These are phyloP conservation scores for Sclerotinia trifoliorum DNA, from an alignment of 2,329 filamentous ascomycete species.

Conservation along the genomic window DNA sequence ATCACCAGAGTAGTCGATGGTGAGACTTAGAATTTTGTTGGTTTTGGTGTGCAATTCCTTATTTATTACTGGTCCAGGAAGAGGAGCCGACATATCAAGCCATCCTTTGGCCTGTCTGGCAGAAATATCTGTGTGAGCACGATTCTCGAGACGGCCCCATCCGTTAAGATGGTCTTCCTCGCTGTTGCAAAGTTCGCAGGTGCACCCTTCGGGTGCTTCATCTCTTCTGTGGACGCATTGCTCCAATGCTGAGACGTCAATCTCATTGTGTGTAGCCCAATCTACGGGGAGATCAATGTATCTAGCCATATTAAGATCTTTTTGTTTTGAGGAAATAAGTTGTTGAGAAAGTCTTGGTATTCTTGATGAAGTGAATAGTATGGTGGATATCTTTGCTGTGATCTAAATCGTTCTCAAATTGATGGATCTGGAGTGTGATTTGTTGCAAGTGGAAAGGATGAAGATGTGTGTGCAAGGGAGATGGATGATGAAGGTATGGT, in stretches of 20 bases:
- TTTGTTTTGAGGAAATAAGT: neutral
- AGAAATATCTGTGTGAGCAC: neutral
- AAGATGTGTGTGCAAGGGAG: neutral
- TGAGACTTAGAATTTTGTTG: neutral
- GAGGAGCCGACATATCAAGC: no score
- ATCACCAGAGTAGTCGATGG: neutral
- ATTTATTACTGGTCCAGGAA: neutral
- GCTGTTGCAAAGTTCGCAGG: neutral
- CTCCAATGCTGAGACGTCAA: neutral
- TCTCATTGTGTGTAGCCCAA: neutral
- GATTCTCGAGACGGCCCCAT: neutral
- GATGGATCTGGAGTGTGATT: neutral
- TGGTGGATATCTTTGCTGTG: neutral
- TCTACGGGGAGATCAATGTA: neutral
- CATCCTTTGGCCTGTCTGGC: neutral
- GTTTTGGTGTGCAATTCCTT: neutral
- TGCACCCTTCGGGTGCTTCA: neutral
- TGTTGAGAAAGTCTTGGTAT: neutral
- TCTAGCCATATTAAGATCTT: neutral
- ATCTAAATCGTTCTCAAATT: neutral
- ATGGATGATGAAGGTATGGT: neutral
- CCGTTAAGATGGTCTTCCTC: no score
- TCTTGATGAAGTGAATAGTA: neutral
- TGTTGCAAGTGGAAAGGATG: neutral
- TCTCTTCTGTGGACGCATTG: neutral